Conservation (phyloP, 78 protist genomes). For the Andalucia godoyi region DNA sequence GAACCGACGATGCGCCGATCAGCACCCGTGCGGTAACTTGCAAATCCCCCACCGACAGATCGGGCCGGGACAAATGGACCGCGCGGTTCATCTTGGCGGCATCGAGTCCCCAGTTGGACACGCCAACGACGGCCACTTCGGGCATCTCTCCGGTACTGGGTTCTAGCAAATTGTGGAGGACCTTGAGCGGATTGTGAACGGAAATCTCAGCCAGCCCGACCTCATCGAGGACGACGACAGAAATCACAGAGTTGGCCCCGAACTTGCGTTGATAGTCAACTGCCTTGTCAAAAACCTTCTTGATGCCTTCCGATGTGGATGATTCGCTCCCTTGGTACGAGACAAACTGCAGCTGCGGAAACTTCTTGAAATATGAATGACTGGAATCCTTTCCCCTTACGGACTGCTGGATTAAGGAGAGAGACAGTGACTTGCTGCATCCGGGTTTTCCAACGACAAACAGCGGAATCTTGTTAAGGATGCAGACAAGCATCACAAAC, state of each 20-base stretch:
- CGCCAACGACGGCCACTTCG: slow-evolving; percentile 38
- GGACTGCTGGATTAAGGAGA: slow-evolving; percentile 1
- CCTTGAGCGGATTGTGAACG: slow-evolving; percentile 52
- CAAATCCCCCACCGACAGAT: slow-evolving; percentile 25
- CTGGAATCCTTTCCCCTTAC: slow-evolving; percentile 14
- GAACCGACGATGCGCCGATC: not conserved
- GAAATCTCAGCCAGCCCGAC: slow-evolving; percentile 48
- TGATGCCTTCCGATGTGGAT: slow-evolving; percentile 36
- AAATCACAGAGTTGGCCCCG: not conserved
- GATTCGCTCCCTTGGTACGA: slow-evolving; percentile 38
- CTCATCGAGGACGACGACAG: slow-evolving; percentile 46
- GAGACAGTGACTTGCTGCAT: slow-evolving; percentile 39
- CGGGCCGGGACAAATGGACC: slow-evolving; percentile 14
- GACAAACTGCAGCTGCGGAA: slow-evolving; percentile 12
- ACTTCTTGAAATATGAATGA: not conserved
- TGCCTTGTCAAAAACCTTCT: slow-evolving; percentile 3
- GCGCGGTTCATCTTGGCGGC: slow-evolving; percentile 57
- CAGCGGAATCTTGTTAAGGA: slow-evolving; percentile 28
- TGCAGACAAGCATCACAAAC: slow-evolving; percentile 36
- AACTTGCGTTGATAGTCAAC: not conserved
- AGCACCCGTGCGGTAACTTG: slow-evolving; percentile 30
- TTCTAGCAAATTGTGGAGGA: slow-evolving; percentile 40
- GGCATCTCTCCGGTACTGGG: not conserved
- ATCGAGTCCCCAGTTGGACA: slow-evolving; percentile 56
- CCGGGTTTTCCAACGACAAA: slow-evolving; percentile 45